Evolutionary conservation across 2,329 filamentous ascomycete genomes (phyloP).

Genomic region (Botrytis hyacinthi): DNA sequence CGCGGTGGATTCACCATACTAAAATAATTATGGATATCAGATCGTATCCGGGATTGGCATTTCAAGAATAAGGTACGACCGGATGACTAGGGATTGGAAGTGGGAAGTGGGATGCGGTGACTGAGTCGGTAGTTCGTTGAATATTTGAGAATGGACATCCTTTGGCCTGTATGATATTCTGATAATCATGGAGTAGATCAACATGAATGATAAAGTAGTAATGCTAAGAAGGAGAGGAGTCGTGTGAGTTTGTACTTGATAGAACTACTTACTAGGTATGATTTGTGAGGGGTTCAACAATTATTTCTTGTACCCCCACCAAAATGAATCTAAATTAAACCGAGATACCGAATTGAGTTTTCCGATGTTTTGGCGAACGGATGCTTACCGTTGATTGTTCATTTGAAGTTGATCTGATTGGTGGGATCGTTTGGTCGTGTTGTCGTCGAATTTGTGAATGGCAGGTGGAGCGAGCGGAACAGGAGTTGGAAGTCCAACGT

Average conservation of each 20-base stretch:
- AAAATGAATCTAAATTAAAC: neutral
- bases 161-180: neutral
- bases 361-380: constrained; percentile 1
- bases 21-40: constrained; percentile 14
- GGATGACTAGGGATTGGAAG: neutral
- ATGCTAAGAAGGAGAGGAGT: neutral
- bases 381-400: neutral
- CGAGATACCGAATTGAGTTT: neutral
- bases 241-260: neutral
- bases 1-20: constrained; percentile 3
- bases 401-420: neutral
- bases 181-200: neutral
- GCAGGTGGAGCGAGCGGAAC: neutral
- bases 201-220: neutral
- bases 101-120: neutral
- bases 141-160: neutral
- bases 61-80: neutral
- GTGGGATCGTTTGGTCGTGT: neutral
- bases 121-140: neutral
- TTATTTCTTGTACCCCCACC: neutral
- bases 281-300: constrained; percentile 1
- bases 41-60: constrained; percentile 1
- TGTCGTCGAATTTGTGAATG: neutral
- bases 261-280: neutral
- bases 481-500: neutral